These are phyloP conservation scores for Phytophthora agathidicida DNA, from an alignment of 352 stramenopile species.

Conservation along the genomic window DNA sequence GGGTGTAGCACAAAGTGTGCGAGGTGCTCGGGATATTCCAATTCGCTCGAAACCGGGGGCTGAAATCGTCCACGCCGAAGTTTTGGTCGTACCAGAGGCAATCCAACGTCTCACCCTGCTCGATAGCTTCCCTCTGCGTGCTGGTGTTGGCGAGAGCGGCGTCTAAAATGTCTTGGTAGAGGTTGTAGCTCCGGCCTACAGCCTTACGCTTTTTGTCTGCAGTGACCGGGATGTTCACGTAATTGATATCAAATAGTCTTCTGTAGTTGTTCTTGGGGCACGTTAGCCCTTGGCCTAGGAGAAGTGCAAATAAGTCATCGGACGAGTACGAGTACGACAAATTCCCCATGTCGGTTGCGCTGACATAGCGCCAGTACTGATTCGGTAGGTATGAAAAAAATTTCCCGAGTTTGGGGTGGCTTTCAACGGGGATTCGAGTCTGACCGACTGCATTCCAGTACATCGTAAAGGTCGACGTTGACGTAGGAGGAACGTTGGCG, in stretches of 20 bases:
- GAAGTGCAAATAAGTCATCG: constrained; percentile 48
- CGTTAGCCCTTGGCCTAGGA: constrained; percentile 35
- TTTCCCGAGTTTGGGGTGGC: constrained; percentile 41
- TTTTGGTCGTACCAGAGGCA: constrained; percentile 57
- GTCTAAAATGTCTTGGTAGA: constrained; percentile 41
- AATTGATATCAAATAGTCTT: constrained; percentile 23
- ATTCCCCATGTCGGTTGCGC: constrained; percentile 47
- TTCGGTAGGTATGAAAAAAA: constrained; percentile 64
- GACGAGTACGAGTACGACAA: constrained; percentile 70
- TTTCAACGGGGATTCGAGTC: constrained; percentile 39
- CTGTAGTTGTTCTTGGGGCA: constrained; percentile 52
- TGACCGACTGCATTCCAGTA: constrained; percentile 37
- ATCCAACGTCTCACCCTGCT: constrained; percentile 56
- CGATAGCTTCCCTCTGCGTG: constrained; percentile 35
- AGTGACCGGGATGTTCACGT: constrained; percentile 14
- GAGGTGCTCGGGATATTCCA: constrained; percentile 31
- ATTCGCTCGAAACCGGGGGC: constrained; percentile 36
- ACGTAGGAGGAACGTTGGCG: constrained; percentile 27
- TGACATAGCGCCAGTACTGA: constrained; percentile 72
- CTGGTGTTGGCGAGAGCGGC: constrained; percentile 9
- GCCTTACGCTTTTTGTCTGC: constrained; percentile 29
- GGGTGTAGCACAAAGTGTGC: constrained; percentile 47
- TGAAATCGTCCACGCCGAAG: constrained; percentile 57
- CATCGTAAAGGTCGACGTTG: constrained; percentile 55
- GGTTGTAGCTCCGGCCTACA: constrained; percentile 45